Base-by-base conservation (phyloP, 2,329 filamentous ascomycete genomes). In the Pseudonectria foliicola region DNA sequence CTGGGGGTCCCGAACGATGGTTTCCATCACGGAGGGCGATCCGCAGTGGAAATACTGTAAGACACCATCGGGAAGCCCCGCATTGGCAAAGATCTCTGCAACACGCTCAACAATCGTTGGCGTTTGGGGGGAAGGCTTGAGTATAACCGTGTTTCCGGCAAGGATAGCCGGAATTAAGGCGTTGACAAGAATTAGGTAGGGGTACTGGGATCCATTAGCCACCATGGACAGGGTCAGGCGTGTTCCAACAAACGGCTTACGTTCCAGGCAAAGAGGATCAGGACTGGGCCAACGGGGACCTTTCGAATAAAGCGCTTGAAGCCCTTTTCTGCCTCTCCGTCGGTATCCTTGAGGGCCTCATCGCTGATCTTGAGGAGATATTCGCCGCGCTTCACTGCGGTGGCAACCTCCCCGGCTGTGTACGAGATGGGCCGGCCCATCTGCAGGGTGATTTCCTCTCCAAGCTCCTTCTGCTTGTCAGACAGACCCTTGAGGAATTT, bases 261-360 rank as follows among this genome's bases (percentile, higher is more conserved):
- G 65, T 96, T 96, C 90, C 90, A 96, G 1, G 90, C 84, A 63
- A 95, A 95, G 41, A 96, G 77, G 46, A 95, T 74, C 39, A 96
- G 71, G 12, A 92, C 84, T 10, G 88, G 87, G 1, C 90, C 90
- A 34, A 95, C 76, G 1, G 90, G 86, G 7, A 86, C 77, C 63
- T 93, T 94, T 59, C 81, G 80, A 56, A 96, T 87, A 56, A 85
- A 95, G 46, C 90, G 75, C 65, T 82, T 88, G 69, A 95, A 95
- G 0, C 90, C 89, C 53, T 83, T 77, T 63, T 96, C 87, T 3
- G 77, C 63, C 57, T 94, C 86, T 7, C 89, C 89, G 21, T 82
- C 75, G 0, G 86, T 88, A 50, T 93, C 84, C 53, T 80, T 77
- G 34, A 96, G 70, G 2, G 77, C 78, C 27, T 92, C 83, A 10